phyloP scores from a whole-genome alignment of 2,329 filamentous ascomycete genomes.

The Arthrobotrys pseudoclavata region DNA sequence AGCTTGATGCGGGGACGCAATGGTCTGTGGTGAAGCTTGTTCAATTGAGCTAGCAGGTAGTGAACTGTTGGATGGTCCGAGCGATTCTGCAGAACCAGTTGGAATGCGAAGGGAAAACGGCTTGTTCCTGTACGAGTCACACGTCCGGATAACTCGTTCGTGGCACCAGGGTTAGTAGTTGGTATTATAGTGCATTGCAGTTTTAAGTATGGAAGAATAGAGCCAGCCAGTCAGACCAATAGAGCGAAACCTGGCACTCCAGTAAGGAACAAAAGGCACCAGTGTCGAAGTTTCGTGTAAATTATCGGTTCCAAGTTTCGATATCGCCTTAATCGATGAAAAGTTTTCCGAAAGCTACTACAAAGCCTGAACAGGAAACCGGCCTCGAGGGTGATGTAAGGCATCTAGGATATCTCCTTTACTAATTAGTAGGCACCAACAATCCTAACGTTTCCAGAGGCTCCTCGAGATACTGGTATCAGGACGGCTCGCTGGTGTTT shows the following conservation, averaged over 20 bases:
- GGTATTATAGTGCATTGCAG: not conserved
- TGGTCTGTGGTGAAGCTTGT: constrained; percentile 1
- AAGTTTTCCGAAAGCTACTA: not conserved
- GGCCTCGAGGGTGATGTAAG: too few relatives aligned
- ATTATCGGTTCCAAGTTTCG: not conserved
- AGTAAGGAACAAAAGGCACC: not conserved
- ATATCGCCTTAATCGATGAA: not conserved
- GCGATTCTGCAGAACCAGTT: constrained; percentile 4
- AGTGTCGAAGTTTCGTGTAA: not conserved
- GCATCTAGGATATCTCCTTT: not conserved
- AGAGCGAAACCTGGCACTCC: not conserved
- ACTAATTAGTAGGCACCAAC: not conserved
- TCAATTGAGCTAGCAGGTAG: not conserved
- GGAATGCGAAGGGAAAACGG: constrained; percentile 1
- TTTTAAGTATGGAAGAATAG: not conserved
- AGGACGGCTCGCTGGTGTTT: not conserved
- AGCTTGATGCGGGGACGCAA: not conserved
- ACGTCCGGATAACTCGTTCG: not conserved
- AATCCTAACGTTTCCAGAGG: not conserved
- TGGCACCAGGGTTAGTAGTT: not conserved
- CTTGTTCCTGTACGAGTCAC: not conserved
- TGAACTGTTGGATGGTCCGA: constrained; percentile 11
- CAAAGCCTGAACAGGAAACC: not conserved
- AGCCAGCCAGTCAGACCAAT: not conserved
- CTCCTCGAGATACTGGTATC: not conserved